These are phyloP conservation scores for Monosporozyma yasuniensis DNA, from an alignment of 805 yeast genomes.

Conservation along the genomic window DNA sequence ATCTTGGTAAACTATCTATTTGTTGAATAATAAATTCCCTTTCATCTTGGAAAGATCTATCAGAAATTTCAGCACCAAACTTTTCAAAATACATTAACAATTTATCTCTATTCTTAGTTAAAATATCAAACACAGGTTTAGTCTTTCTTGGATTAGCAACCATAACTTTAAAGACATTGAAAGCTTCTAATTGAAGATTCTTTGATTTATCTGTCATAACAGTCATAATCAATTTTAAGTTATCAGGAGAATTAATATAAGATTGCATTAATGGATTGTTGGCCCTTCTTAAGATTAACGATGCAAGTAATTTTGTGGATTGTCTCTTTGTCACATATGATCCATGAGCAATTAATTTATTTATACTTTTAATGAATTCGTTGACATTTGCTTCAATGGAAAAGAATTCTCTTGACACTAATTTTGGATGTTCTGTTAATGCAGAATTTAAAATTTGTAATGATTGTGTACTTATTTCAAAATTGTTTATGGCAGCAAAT, in stretches of 20 bases:
- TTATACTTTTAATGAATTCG: conserved; percentile 52
- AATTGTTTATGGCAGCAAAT: conserved; percentile 64
- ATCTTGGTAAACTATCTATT: conserved; percentile 60
- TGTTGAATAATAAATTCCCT: conserved; percentile 70
- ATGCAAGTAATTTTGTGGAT: conserved; percentile 65
- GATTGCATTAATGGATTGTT: conserved; percentile 64
- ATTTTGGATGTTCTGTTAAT: conserved; percentile 57
- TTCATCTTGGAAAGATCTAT: conserved; percentile 63
- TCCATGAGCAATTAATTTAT: conserved; percentile 59
- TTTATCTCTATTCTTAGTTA: conserved; percentile 75
- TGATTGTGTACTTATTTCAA: conserved; percentile 87
- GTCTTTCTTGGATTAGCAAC: conserved; percentile 93
- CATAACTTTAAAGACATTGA: conserved; percentile 87
- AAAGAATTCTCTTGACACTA: conserved; percentile 61
- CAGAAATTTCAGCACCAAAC: conserved; percentile 52
- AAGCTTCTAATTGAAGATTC: conserved; percentile 83
- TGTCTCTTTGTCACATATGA: conserved; percentile 93
- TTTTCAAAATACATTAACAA: conserved; percentile 58
- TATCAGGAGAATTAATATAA: conserved; percentile 74
- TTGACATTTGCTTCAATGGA: conserved; percentile 40
- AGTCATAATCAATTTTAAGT: conserved; percentile 79
- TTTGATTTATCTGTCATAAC: conserved; percentile 80
- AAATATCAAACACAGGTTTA: conserved; percentile 68
- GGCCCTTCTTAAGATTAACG: conserved; percentile 59
- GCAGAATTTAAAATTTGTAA: conserved; percentile 68